Base-by-base conservation (phyloP, 768 basidiomycete genomes). In the Leccinum uliginosum region DNA sequence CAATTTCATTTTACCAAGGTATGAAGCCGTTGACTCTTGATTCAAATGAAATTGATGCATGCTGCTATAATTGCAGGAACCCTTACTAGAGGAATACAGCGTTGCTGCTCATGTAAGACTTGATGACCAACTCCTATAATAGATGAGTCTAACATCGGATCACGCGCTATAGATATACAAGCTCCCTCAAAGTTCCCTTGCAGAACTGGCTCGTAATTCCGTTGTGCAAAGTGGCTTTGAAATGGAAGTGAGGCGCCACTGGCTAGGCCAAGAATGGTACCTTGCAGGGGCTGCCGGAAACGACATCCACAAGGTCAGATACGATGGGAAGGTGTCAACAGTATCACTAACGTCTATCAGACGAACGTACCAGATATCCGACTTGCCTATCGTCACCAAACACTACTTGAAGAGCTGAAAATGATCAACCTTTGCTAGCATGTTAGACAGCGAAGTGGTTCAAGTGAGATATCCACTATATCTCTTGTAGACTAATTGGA, bases 1-100 rank as follows among this genome's bases (percentile, higher is more conserved):
- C 96, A 98, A 74, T 97, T 99, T 76, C 96, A 98, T 75, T 97
- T 98, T 74, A 98, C 97, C 29, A 97, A 97, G 80, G 94, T 87
- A 51, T 32, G 57, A 29, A 26, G n/a, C n/a, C 10, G 1, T 44
- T 15, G 44, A 26, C 21, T 6, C 9, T 19, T 21, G 2, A 47
- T 30, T 15, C 14, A 34, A 44, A 40, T n/a, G 17, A 45, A 52
- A 27, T 8, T 17, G 38, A 52, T 38, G 30, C 27, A 54, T 52
- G 17, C 50, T 55, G 10, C 30, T 45, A 34, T 26, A 9, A 50
- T 30, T 51, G 5, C 64, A 95, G 91, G 94, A 98, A 76, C 94
- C 94, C 6, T 73, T 98, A 14, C 74, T 98, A 55, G 97, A 99
- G 67, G 97, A 99, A 68, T 99, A 98, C 69, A 95, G 92, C 48